Evolutionary conservation across 2,329 filamentous ascomycete genomes (phyloP).

Genomic region (Fusarium pseudonygamai): DNA sequence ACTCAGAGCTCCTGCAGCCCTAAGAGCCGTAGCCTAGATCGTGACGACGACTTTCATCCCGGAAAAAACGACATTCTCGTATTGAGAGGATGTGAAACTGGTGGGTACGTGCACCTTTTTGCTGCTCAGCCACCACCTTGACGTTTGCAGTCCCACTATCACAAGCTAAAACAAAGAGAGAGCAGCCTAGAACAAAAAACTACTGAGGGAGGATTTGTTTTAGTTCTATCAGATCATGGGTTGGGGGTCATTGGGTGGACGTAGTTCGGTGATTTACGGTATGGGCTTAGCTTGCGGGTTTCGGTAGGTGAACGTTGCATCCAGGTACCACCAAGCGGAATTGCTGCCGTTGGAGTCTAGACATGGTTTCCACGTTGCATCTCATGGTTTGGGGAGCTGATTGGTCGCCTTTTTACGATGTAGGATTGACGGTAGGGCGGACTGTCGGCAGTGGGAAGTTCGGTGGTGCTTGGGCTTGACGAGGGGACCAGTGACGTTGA

Average conservation of each 20-base stretch:
- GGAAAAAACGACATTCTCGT: background rate
- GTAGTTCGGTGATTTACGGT: background rate
- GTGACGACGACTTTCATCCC: background rate
- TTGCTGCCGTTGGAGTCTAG: background rate
- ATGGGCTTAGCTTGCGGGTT: background rate
- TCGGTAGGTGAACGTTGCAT: background rate
- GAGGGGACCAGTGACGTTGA: background rate
- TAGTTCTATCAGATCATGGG: background rate
- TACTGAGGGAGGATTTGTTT: background rate
- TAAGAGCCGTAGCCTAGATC: background rate
- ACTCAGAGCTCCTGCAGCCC: background rate
- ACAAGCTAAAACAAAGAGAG: background rate
- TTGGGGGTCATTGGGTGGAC: background rate
- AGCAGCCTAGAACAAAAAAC: background rate
- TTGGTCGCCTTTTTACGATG: background rate
- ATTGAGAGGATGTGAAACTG: background rate
- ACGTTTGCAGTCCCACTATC: background rate
- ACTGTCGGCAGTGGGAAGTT: background rate
- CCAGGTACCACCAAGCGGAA: background rate
- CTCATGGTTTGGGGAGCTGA: background rate
- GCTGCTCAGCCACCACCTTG: conserved; percentile 6
- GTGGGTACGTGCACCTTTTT: background rate
- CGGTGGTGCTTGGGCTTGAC: background rate
- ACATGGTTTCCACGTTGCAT: background rate
- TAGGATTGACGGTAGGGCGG: background rate